These are phyloP conservation scores for Sugiyamaella neomexicana DNA, from an alignment of 1,139 yeast genomes.

Conservation along the genomic window DNA sequence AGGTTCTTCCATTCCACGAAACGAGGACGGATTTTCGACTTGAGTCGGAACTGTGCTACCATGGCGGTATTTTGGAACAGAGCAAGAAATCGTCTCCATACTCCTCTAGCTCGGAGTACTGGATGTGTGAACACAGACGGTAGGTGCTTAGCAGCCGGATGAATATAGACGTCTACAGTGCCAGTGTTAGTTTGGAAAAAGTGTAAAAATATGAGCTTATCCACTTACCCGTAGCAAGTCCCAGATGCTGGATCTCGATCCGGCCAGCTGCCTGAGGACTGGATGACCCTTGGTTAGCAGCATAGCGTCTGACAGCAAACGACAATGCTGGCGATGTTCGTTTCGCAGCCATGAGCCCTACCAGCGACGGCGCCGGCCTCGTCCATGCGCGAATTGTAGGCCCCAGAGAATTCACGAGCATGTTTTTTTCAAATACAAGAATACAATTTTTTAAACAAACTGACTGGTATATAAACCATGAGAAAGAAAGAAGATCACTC, in stretches of 20 bases:
- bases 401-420: no score
- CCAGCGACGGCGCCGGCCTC: neutral
- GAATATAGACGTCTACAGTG: constrained; percentile 41
- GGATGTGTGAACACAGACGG: constrained; percentile 50
- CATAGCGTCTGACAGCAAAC: neutral
- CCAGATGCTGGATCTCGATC: constrained; percentile 32
- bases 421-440: no score
- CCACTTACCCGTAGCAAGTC: constrained; percentile 32
- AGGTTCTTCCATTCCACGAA: constrained; percentile 71
- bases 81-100: constrained; percentile 53
- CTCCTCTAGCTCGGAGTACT: constrained; percentile 41
- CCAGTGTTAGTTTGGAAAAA: neutral
- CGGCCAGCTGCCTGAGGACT: constrained; percentile 8
- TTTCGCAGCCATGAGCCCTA: neutral
- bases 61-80: constrained; percentile 60
- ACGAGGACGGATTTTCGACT: constrained; percentile 62
- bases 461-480: no score
- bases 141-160: constrained; percentile 48
- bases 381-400: neutral
- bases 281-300: neutral
- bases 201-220: no score
- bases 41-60: constrained; percentile 62
- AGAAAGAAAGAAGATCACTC: no score
- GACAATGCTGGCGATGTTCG: neutral
- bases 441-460: no score